Evolutionary conservation across 2,329 filamentous ascomycete species (phyloP), one percentile per base, ranked within the genome.

Genomic region (Cladophialophora exuberans): DNA sequence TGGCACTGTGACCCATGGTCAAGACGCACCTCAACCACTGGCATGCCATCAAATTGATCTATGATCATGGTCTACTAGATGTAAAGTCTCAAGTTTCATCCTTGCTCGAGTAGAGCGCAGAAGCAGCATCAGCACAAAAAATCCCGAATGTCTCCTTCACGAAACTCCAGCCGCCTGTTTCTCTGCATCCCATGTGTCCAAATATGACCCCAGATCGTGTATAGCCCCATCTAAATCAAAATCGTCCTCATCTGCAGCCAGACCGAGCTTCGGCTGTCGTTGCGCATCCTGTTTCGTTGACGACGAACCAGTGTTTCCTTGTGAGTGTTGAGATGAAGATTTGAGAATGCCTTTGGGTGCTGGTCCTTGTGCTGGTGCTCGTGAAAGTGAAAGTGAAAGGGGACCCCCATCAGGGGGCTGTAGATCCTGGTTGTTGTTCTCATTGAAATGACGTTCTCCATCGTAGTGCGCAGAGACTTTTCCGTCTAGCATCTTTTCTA

Each of bases 151-250:
- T 6, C 39, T 2, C 17, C 9, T n/a, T 26, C 13, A 42, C 11
- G 13, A 25, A 42, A 42, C 22, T 25, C 39, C 39, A 11, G 39
- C 39, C n/a, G 54, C 56, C 49, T 75, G 70, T 46, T 67, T 69
- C 50, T 73, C 68, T 17, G 73, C 65, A 55, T 76, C 72, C 60
- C 73, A 76, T 54, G 70, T 75, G 46, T 74, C 70, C n/a, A 77
- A 62, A 67, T 73, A 77, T 57, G 72, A 76, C 4, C 74, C 74
- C 7, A 73, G 66, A 52, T 77, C 75, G 4, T 70, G 70, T n/a
- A 77, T 74, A 1, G 73, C 73, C 60, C 73, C 70, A 38, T 67
- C 72, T 4, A 76, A 67, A 52, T 75, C 70, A 46, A 76, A 76
- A 9, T 60, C 53, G 33, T 65, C 67, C 3, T 41, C 62, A 13